Evolutionary conservation across 2,329 filamentous ascomycete genomes (phyloP), one percentile per base, ranked within the genome.

Genomic region (Xylariales sp.): DNA sequence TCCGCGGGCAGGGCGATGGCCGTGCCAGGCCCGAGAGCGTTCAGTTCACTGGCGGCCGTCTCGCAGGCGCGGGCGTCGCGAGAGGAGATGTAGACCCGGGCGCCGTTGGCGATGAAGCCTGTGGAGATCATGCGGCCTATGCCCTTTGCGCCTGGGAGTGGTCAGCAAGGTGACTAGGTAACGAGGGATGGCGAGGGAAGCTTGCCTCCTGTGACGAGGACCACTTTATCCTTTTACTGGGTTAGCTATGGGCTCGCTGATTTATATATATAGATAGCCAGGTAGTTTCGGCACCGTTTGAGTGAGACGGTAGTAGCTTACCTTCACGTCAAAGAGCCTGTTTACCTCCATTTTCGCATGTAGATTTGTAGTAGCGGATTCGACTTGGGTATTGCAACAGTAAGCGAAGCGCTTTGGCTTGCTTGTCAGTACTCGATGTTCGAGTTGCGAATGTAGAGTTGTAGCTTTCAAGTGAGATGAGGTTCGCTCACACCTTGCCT

Each of bases 51-150:
- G 38, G 73, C 78, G 2, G 78, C 73, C 40, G 68, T 46, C 22
- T 71, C 66, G 62, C 80, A 84, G 27, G 78, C 73, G 38, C 68
- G 64, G 16, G 68, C 74, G 58, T 84, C 78, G 51, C 81, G 73
- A 5, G 78, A 83, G 5, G 78, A 77, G 46, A 85, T 77, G 68
- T 84, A 84, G 12, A 84, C 80, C 38, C 68, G 76, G 27, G 74
- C 74, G 43, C 80, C 78, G 60, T 82, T 83, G 43, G 68, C 58
- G n/a, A 83, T 70, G 61, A 81, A 84, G 43, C 78, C 81, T 43
- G 79, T 68, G 22, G 77, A 75, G 48, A 85, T 84, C 80, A 84
- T 84, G 45, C 74, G 75, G 12, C 81, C 81, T 48, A 84, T 77
- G 49, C 80, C 80, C 55, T 82, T 76, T 33, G 71, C 74, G 39